These are phyloP conservation scores for Phytopythium sindhum DNA, from an alignment of 352 stramenopile species.

Conservation along the genomic window DNA sequence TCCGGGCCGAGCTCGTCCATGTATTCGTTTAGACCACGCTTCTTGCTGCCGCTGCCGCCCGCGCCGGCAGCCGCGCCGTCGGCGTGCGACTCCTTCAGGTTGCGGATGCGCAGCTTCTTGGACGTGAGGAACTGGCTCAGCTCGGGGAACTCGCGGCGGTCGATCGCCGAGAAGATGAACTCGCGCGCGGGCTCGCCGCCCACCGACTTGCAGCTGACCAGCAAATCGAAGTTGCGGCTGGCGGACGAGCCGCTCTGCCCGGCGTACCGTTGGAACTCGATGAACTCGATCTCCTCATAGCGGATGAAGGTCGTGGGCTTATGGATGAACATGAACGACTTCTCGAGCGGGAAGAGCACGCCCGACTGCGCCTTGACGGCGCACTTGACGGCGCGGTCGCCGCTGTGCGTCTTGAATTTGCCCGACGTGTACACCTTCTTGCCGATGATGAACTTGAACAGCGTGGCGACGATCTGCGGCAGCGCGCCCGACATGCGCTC, in stretches of 20 bases:
- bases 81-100: constrained; percentile 87
- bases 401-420: constrained; percentile 88
- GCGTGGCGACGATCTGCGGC: constrained; percentile 97
- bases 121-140: constrained; percentile 94
- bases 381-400: constrained; percentile 88
- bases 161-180: constrained; percentile 96
- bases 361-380: constrained; percentile 95
- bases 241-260: constrained; percentile 84
- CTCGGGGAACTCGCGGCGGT: constrained; percentile 93
- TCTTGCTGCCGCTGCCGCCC: constrained; percentile 52
- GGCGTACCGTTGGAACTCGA: constrained; percentile 98
- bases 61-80: constrained; percentile 29
- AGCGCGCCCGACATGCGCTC: constrained; percentile 94
- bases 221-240: constrained; percentile 95
- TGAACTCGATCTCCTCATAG: constrained; percentile 98
- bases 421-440: constrained; percentile 97
- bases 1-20: constrained; percentile 66
- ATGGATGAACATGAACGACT: constrained; percentile 99
- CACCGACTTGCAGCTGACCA: constrained; percentile 89
- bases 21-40: constrained; percentile 81
- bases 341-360: constrained; percentile 97
- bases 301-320: constrained; percentile 98
- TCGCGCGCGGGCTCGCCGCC: constrained; percentile 82
- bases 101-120: constrained; percentile 94
- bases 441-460: constrained; percentile 96